phyloP scores from a whole-genome alignment of 2,329 filamentous ascomycete genomes.

The Pochonia chlamydosporia region DNA sequence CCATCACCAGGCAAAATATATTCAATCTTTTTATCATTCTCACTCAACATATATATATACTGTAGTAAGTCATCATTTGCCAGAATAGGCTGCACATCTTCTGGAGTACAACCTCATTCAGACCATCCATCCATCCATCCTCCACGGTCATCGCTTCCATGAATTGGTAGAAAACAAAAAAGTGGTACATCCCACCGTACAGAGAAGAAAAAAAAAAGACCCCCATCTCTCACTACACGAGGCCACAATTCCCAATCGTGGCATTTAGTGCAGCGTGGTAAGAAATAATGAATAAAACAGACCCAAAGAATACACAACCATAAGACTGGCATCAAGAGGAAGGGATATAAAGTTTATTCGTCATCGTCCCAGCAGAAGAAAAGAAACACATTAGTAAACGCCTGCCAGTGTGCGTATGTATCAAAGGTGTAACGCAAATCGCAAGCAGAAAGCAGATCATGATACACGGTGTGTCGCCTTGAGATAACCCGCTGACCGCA shows the following conservation, averaged over 20 bases:
- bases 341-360: not conserved
- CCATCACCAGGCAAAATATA: not conserved
- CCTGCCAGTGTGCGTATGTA: not conserved
- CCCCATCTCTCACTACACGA: not conserved
- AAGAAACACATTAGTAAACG: not conserved
- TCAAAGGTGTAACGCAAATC: not conserved
- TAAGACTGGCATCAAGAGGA: not conserved
- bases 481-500: not conserved
- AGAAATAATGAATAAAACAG: not conserved
- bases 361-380: not conserved
- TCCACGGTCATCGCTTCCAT: not conserved
- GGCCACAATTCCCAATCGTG: not conserved
- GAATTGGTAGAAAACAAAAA: not conserved
- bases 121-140: not conserved
- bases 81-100: not conserved
- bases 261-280: not conserved
- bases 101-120: not conserved
- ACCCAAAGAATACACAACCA: not conserved
- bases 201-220: too few species aligned
- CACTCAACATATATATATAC: not conserved
- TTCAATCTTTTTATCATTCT: not conserved
- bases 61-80: not conserved
- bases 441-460: not conserved
- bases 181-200: not conserved
- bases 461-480: not conserved